Evolutionary conservation across 768 basidiomycete genomes (phyloP), one percentile per base, ranked within the genome.

Genomic region (Artomyces pyxidatus): DNA sequence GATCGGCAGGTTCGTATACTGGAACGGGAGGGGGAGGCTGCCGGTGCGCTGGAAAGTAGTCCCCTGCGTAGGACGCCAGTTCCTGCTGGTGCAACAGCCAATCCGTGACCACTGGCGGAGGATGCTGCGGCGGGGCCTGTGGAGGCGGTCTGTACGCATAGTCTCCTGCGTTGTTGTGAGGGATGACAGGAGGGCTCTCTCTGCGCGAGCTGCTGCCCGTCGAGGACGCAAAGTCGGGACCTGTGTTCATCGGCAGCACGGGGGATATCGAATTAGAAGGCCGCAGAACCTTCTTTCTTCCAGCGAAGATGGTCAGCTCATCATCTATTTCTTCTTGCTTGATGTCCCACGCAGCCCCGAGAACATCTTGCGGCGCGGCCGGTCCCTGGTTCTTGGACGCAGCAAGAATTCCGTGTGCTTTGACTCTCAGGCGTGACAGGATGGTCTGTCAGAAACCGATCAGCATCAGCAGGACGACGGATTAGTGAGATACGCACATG

Each of bases 301-400:
- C 85, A 0, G 82, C 78, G 57, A 86, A 81, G 38, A 87, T 83
- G 0, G 77, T 69, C 4, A 88, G 68, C 52, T 84, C 85, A 50
- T 87, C 85, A 17, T 80, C 81, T 0, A 65, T 69, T 10, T 71
- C 71, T 42, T 78, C 77, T 49, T 73, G 67, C 46, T 77, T 74
- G 55, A 81, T 64, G 30, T 64, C 69, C 81, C 78, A 81, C 3
- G 71, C 63, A 17, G 72, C 59, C 5, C 76, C 71, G 9, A 68
- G 68, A 2, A 54, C 53, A n/a, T n/a, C n/a, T 45, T 56, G 53
- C 0, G 58, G 40, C 8, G 63, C 56, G 0, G 61, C 45, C 6
- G 68, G 59, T 5, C 47, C 41, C 35, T 73, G 74, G 21, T 56
- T 68, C 30, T 62, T 62, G 9, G 71, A 74, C 1, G 67, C 54